Evolutionary conservation across 192 early-diverging fungal genomes (phyloP).

Genomic region (Jimgerdemannia flammicorona): DNA sequence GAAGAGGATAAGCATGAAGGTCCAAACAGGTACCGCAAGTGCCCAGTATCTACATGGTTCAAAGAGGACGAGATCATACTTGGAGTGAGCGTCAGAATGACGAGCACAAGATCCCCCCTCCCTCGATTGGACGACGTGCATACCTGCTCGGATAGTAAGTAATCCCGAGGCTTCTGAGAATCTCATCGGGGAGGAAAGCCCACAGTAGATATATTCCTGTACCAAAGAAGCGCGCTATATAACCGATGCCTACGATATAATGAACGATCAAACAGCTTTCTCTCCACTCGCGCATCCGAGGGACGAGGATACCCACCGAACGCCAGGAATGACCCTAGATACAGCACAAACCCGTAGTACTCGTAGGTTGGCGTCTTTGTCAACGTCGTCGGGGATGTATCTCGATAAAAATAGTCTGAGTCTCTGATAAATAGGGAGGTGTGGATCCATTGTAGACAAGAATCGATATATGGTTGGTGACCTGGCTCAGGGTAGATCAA

Average conservation of each 20-base stretch:
- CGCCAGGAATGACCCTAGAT: constrained; percentile 71
- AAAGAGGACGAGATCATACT: background rate
- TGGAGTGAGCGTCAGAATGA: too few relatives aligned
- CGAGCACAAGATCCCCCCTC: background rate
- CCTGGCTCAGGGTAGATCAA: background rate
- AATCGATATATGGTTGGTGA: background rate
- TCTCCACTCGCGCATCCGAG: background rate
- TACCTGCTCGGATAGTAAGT: constrained; percentile 84
- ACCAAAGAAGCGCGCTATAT: background rate
- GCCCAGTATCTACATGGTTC: constrained; percentile 66
- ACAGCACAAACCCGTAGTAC: constrained; percentile 87
- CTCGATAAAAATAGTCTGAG: background rate
- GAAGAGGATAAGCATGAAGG: constrained; percentile 70
- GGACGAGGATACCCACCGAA: constrained; percentile 40
- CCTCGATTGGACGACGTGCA: background rate
- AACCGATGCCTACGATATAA: too few relatives aligned
- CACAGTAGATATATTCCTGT: constrained; percentile 69
- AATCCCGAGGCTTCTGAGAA: constrained; percentile 64
- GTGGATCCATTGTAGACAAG: too few relatives aligned
- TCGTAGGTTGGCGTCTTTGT: constrained; percentile 72
- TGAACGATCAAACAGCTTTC: background rate
- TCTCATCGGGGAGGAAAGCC: constrained; percentile 81
- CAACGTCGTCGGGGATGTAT: constrained; percentile 1
- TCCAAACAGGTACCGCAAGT: constrained; percentile 74
- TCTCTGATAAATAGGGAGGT: background rate